These are phyloP conservation scores for Truncatella angustata DNA, from an alignment of 2,329 filamentous ascomycete genomes.

Conservation along the genomic window DNA sequence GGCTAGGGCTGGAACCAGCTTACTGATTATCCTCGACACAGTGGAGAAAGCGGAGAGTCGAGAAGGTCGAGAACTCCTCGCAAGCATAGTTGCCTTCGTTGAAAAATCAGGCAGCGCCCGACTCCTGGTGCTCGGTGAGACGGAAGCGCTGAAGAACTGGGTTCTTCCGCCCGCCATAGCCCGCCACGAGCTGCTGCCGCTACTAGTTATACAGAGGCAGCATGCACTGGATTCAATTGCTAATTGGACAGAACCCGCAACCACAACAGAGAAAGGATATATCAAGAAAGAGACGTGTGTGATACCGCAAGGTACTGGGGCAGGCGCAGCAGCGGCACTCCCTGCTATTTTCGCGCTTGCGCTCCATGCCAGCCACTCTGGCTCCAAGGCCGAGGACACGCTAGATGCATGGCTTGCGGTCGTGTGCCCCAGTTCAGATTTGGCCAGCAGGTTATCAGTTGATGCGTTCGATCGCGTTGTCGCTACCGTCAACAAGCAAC, in stretches of 20 bases:
- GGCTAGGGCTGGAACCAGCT: neutral
- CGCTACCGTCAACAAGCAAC: neutral
- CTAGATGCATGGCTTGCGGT: constrained; percentile 5
- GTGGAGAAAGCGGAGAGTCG: neutral
- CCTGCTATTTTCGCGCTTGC: constrained; percentile 2
- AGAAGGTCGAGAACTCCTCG: neutral
- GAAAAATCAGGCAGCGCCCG: neutral
- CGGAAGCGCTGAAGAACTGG: neutral
- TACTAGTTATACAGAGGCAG: constrained; percentile 1
- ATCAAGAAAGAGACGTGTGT: no score
- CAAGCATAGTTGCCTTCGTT: neutral
- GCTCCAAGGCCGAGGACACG: neutral
- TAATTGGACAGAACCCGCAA: neutral
- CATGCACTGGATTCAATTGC: neutral
- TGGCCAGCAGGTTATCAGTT: neutral
- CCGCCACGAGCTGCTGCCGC: neutral
- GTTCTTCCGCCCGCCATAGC: neutral
- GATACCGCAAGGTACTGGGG: neutral
- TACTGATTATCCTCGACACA: neutral
- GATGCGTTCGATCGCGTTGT: neutral
- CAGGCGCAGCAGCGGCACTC: neutral
- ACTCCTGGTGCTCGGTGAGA: neutral
- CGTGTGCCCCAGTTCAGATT: neutral
- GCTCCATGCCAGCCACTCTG: neutral
- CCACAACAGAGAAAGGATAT: no score